Base-by-base conservation (phyloP, 768 basidiomycete genomes). In the Rossbeevera mucosa region DNA sequence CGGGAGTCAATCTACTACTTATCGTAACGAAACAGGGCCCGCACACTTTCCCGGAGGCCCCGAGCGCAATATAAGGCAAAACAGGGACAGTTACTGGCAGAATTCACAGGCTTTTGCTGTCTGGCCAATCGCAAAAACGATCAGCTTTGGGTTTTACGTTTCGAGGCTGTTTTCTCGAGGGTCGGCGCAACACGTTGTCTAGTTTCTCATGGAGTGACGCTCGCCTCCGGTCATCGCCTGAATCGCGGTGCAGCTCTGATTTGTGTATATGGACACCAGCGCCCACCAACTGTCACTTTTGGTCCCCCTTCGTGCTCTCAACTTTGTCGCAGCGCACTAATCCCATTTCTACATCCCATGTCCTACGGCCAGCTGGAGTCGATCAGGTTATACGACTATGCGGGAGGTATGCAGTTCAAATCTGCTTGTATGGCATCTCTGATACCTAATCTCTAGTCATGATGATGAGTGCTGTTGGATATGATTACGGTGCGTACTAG, bases 401-500 rank as follows among this genome's bases (percentile, higher is more conserved):
- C 40, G 12, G 16, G 42, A 16, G 4, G 58, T 59, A 28, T 1
- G 43, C 3, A 7, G 7, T 8, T 24, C 28, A 2, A 7, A 12
- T 8, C 4, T 4, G 24, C 13, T 1, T 0, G 40, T 52, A n/a
- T n/a, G n/a, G n/a, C 33, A 29, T 28, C 2, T 2, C 12, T n/a
- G 6, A n/a, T 0, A 43, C 8, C 33, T 45, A 2, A 44, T n/a
- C 2, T 2, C 3, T 16, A 59, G 57, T 59, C 3, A 28, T 22
- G 5, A n/a, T 44, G 2, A 26, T 48, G 6, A 47, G 21, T 11
- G n/a, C 30, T 5, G 41, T 59, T 5, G 50, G 3, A 22, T 55
- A 59, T 14, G 58, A 59, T 20, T 59, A 50, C 8, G 0, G 58
- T 52, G 25, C n/a, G n/a, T n/a, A 59, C 53, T 18, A 8, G 2